Evolutionary conservation across 2,329 filamentous ascomycete genomes (phyloP).

Genomic region (Bimuria novae-zelandiae): DNA sequence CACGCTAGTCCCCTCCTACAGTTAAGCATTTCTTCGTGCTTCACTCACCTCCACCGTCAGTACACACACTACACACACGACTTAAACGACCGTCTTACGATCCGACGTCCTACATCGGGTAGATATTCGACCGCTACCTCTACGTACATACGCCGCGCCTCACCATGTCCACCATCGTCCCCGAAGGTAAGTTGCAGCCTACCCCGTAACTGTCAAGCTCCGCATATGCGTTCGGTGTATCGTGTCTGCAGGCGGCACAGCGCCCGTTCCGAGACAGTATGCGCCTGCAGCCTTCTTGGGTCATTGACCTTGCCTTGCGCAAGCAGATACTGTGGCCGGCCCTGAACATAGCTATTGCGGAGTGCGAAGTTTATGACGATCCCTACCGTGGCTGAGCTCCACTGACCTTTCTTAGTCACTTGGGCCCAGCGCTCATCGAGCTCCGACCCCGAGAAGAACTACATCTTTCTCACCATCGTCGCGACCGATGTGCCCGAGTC

Average conservation of each 20-base stretch:
- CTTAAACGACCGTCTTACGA: conserved; percentile 14
- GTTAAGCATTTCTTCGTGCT: conserved; percentile 43
- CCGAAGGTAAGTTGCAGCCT: conserved; percentile 48
- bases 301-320: background rate
- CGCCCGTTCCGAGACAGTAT: background rate
- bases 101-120: conserved; percentile 2
- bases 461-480: conserved; percentile 89
- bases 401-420: conserved; percentile 67
- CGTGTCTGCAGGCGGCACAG: background rate
- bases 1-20: conserved; percentile 39
- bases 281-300: background rate
- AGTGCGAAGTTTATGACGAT: background rate
- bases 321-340: background rate
- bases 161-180: conserved; percentile 42
- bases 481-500: conserved; percentile 80
- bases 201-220: conserved; percentile 11
- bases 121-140: background rate
- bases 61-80: conserved; percentile 27
- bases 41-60: conserved; percentile 25
- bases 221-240: background rate
- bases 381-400: background rate
- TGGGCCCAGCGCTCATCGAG: conserved; percentile 96
- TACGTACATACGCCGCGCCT: conserved; percentile 8
- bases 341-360: background rate
- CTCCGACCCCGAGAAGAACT: conserved; percentile 83